Conservation (phyloP, 345 rosid genomes). For the Eucalyptus viminalis region DNA sequence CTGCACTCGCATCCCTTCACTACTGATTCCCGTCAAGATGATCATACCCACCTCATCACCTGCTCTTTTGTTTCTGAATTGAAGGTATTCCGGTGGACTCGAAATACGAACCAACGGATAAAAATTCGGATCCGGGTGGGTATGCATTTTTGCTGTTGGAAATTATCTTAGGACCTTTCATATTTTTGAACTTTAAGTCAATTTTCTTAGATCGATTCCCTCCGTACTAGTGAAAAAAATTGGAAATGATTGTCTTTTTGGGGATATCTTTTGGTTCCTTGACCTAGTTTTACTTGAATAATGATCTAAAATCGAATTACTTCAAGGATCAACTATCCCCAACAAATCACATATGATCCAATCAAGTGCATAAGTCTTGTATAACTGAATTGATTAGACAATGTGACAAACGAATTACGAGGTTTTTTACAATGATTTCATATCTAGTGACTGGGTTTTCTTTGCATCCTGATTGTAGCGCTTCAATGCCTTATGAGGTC, state of each 20-base stretch:
- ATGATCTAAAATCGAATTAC: fast-evolving
- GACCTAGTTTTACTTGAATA: fast-evolving
- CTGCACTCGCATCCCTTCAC: neutral
- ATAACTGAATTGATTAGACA: fast-evolving
- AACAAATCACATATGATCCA: too few species aligned
- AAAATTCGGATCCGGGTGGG: neutral
- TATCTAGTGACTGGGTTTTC: fast-evolving
- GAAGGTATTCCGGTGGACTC: neutral
- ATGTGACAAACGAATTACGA: too few species aligned
- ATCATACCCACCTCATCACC: fast-evolving
- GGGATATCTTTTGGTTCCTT: too few species aligned
- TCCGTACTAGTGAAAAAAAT: neutral
- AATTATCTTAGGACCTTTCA: neutral
- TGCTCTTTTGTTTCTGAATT: fast-evolving
- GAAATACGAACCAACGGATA: fast-evolving
- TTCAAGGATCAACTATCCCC: too few species aligned
- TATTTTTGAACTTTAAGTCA: fast-evolving
- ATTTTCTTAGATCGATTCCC: neutral
- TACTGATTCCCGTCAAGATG: neutral
- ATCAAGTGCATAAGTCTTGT: fast-evolving
- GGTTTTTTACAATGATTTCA: too few species aligned
- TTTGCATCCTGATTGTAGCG: fast-evolving
- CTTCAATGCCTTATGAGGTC: too few species aligned
- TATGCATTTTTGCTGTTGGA: neutral
- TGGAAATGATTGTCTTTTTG: fast-evolving